Base-by-base conservation (phyloP, 1,139 yeast genomes). In the Arxiozyma heterogenica region DNA sequence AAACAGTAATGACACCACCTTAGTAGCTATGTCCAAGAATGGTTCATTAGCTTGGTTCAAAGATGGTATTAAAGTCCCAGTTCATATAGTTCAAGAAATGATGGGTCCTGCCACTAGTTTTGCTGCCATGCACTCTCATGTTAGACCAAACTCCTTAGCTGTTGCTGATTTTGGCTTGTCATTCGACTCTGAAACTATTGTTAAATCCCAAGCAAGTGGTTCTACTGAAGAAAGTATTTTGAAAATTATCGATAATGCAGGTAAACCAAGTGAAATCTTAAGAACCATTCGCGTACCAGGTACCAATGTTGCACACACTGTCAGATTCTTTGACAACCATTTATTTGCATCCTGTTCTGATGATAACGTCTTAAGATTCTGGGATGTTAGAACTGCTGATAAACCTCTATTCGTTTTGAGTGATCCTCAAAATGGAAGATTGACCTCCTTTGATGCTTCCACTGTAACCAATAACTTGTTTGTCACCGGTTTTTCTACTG, bases 41-140 rank as follows among this genome's bases (percentile, higher is more conserved):
- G 71, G 70, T 17, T 65, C 69, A 9, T 51, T 67, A 30, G 71
- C 69, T n/a, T 67, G 71, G 71, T 66, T 66, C 52, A 58, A 60
- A 23, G 65, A 64, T n/a, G 68, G 63, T 11, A 57, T 61, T 51
- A 61, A 62, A 53, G 65, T 61, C 4, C 71, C 71, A 4, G 62
- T 65, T n/a, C 65, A 62, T 53, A 62, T 64, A 38, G 62, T 65
- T 53, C 66, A 62, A 51, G 69, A 66, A 54, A 64, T 62, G 56
- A 62, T 64, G 64, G 69, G 68, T 6, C 67, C 68, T 9, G 57
- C 64, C 4, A 64, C 68, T 3, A 62, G 63, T 25, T 66, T 57
- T 53, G 59, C 67, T 4, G 57, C 65, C 12, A 66, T 66, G 34
- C 68, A 66, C 57, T 61, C 66, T 11, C 61, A 58, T 47, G 60